Conservation (phyloP, 192 early-diverging fungal species). For the Glomus cerebriforme region DNA sequence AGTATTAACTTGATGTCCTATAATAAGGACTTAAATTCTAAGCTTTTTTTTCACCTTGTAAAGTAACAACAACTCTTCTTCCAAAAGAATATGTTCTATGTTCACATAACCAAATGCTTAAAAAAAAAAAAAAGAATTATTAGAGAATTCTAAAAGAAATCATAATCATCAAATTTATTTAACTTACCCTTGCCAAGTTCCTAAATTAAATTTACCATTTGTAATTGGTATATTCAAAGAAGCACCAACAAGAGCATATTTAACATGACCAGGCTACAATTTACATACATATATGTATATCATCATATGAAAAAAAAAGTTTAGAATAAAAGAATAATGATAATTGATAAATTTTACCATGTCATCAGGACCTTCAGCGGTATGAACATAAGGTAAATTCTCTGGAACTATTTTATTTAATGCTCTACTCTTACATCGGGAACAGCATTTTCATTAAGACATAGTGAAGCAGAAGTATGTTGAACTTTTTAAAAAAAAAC, state of each 20-base stretch:
- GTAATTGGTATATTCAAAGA: constrained; percentile 86
- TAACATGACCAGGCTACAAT: constrained; percentile 79
- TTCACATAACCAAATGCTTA: constrained; percentile 76
- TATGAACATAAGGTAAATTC: constrained; percentile 73
- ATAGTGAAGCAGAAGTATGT: constrained; percentile 88
- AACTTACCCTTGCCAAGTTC: constrained; percentile 81
- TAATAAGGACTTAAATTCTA: too few species aligned
- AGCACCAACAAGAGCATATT: constrained; percentile 77
- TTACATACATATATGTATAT: too few species aligned
- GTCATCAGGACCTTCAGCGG: constrained; percentile 86
- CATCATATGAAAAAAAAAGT: neutral
- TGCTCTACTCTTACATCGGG: constrained; percentile 72
- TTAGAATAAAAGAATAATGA: neutral
- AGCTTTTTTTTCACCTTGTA: constrained; percentile 73
- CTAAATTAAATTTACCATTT: constrained; percentile 74
- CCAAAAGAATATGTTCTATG: constrained; percentile 62
- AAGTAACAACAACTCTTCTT: constrained; percentile 67
- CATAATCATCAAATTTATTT: too few species aligned
- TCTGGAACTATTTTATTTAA: constrained; percentile 84
- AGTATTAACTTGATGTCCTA: too few species aligned
- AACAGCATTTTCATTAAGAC: constrained; percentile 87
- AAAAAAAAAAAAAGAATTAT: neutral
- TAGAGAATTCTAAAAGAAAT: neutral
- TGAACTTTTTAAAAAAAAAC: constrained; percentile 57
- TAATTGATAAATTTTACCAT: constrained; percentile 53